Conservation (phyloP, 2,329 filamentous ascomycete species). For the Drechmeria coniospora region DNA sequence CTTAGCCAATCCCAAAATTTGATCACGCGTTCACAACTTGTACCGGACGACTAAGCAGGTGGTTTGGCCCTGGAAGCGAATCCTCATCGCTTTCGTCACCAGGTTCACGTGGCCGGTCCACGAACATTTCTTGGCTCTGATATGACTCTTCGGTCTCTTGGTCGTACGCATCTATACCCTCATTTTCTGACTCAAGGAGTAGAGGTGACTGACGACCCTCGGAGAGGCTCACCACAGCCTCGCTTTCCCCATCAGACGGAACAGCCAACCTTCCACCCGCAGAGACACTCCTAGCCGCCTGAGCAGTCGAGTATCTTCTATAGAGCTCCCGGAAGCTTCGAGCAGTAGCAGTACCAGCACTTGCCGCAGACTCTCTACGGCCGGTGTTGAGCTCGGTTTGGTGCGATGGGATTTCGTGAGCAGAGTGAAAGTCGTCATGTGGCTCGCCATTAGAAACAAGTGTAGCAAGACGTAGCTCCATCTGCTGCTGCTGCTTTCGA, state of each 20-base stretch:
- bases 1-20: neutral
- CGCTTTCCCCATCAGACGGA: constrained; percentile 44
- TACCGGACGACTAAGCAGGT: constrained; percentile 13
- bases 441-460: constrained; percentile 18
- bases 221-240: constrained; percentile 43
- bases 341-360: constrained; percentile 50
- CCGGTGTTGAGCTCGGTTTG: constrained; percentile 26
- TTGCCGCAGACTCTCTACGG: constrained; percentile 46
- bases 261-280: constrained; percentile 27
- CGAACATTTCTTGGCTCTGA: no score
- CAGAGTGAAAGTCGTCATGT: constrained; percentile 37
- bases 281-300: constrained; percentile 26
- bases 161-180: constrained; percentile 10
- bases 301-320: constrained; percentile 40
- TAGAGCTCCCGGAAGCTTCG: constrained; percentile 49
- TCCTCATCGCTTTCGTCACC: constrained; percentile 14
- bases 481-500: constrained; percentile 35
- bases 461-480: constrained; percentile 21
- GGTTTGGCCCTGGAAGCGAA: constrained; percentile 12
- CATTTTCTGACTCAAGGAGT: constrained; percentile 17
- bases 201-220: constrained; percentile 42
- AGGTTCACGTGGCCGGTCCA: no score
- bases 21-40: constrained; percentile 19
- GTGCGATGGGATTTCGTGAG: constrained; percentile 28
- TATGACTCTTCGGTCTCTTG: constrained; percentile 8